Base-by-base conservation (phyloP, 805 yeast genomes). In the Candida xiaguanensis region DNA sequence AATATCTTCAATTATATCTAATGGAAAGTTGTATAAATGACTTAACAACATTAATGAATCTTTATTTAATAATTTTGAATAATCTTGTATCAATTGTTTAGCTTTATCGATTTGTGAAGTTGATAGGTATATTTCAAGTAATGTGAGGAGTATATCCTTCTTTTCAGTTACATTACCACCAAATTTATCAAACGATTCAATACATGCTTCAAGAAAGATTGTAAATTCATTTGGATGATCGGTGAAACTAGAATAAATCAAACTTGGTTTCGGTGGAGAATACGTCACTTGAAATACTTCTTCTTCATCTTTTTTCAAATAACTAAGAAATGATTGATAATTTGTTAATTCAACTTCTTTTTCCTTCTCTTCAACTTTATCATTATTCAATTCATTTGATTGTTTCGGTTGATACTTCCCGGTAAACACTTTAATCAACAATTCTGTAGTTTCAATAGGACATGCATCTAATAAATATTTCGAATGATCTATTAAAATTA, bases 131-230 rank as follows among this genome's bases (percentile, higher is more conserved):
- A 87, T 70, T 52, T 91, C 97, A 52, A 80, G 85, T 27, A 91
- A 66, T 0, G 97, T 87, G 2, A 85, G 77, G 40, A 85, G 66
- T 31, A 91, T 70, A 34, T 83, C 95, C 37, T 74, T 75, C 48
- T 80, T 78, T 51, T 91, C 96, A 45, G 75, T 77, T 4, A 59
- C 59, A 37, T 75, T 70, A 0, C 93, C 91, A 38, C 85, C 93
- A 52, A 81, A 85, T 41, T 73, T 74, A 40, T 82, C 89, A 53
- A 85, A 85, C 9, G 85, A 73, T 49, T 82, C 86, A 12, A 89
- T 62, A 50, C 96, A 88, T 0, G 98, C 97, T 56, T 93, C 99
- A 41, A 93, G 60, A 46, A 93, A 93, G 6, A 86, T 85, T 18
- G 90, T 93, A 70, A 93, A 91, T 53, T 90, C 93, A 52, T 81